Conservation (phyloP, 2,329 filamentous ascomycete genomes). For the Epichloe aotearoae region DNA sequence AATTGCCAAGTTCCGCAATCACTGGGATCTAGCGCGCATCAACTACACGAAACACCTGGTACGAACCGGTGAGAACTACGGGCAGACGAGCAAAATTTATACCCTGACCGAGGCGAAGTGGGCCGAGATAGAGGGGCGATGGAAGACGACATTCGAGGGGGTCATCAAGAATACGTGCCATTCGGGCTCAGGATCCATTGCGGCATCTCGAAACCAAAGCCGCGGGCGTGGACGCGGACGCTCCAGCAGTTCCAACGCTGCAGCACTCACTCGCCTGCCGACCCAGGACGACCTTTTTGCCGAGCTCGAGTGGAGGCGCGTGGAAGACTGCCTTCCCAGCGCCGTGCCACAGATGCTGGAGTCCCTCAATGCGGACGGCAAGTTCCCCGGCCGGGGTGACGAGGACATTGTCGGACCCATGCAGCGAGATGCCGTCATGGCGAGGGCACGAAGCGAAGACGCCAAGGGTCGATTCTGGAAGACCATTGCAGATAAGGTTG, state of each 20-base stretch:
- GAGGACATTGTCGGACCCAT: conserved; percentile 91
- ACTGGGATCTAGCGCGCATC: conserved; percentile 72
- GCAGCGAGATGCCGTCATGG: conserved; percentile 48
- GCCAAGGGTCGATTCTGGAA: conserved; percentile 35
- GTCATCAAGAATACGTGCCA: conserved; percentile 39
- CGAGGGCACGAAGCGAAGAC: conserved; percentile 30
- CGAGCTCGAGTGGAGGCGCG: conserved; percentile 28
- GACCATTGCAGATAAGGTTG: conserved; percentile 33
- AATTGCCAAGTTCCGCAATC: conserved; percentile 51
- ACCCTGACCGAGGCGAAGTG: conserved; percentile 79
- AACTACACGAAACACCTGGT: conserved; percentile 86
- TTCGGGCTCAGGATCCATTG: conserved; percentile 14
- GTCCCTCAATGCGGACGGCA: conserved; percentile 57
- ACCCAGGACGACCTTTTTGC: conserved; percentile 26
- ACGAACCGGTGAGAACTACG: conserved; percentile 81
- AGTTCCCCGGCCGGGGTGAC: conserved; percentile 79
- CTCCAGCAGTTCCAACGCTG: conserved; percentile 29
- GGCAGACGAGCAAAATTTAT: conserved; percentile 79
- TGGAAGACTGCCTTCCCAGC: conserved; percentile 45
- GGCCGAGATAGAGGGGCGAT: conserved; percentile 62
- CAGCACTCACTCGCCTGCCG: conserved; percentile 18
- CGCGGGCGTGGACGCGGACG: conserved; percentile 25
- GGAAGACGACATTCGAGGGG: conserved; percentile 57
- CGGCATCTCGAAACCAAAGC: conserved; percentile 24
- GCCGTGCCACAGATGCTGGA: conserved; percentile 57